A percentile compares a stretch with the other conserved stretches of the same genome.
Conservation (phyloP, 2,329 filamentous ascomycete genomes). For the Colletotrichum navitas region DNA sequence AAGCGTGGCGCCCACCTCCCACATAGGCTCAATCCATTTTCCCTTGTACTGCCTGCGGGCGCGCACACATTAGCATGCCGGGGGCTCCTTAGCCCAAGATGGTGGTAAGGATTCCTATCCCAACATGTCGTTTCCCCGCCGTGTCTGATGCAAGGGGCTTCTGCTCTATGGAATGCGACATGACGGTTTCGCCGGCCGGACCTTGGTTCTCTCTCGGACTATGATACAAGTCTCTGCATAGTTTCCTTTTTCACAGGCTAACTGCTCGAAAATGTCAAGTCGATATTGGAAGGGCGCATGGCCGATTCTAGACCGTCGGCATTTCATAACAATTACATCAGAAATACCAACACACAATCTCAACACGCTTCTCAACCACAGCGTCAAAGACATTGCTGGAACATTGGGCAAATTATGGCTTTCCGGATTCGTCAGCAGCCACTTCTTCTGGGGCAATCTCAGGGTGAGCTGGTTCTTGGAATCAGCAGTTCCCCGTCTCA, state of each 20-base stretch:
- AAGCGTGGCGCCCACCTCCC: not conserved
- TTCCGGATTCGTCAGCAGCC: not conserved
- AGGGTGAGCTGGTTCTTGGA: not conserved
- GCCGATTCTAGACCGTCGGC: accelerated
- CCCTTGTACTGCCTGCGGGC: not conserved
- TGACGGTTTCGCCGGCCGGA: not conserved
- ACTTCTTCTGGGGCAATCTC: not conserved
- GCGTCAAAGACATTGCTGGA: not conserved
- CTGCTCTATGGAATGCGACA: not conserved
- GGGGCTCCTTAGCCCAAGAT: not conserved
- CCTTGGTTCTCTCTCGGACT: not conserved
- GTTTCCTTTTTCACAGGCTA: not conserved
- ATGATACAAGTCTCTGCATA: not conserved
- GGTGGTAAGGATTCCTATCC: too few relatives aligned
- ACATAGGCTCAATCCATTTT: not conserved
- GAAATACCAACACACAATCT: not conserved
- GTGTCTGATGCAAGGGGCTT: not conserved
- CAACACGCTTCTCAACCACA: not conserved
- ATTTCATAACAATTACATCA: not conserved
- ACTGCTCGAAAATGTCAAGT: not conserved
- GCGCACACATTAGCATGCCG: not conserved
- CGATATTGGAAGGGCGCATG: not conserved
- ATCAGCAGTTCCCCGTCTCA: not conserved
- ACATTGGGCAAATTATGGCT: not conserved
- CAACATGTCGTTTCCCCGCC: not conserved